A percentile compares a stretch with the other conserved stretches of the same genome.
phyloP scores from a whole-genome alignment of 768 basidiomycete species.

The Termitomyces sp. region DNA sequence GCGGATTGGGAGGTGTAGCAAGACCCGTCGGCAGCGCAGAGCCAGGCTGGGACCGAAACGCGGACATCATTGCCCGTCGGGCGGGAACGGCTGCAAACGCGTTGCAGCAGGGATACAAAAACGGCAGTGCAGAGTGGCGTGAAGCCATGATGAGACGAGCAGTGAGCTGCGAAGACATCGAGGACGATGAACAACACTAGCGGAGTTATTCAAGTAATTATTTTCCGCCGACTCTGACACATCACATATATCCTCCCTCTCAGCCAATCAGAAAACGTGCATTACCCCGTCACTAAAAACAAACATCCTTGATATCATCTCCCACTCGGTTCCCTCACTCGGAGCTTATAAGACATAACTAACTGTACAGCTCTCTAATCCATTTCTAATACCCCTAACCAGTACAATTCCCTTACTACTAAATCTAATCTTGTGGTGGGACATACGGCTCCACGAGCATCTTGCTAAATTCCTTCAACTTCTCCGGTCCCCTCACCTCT shows the following conservation, averaged over 20 bases:
- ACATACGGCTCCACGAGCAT: constrained; percentile 83
- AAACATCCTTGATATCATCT: too few relatives aligned
- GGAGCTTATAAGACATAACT: too few relatives aligned
- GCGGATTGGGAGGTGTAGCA: not conserved
- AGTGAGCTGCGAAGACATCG: constrained; percentile 23
- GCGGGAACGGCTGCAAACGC: constrained; percentile 27
- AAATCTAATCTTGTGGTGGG: constrained; percentile 42
- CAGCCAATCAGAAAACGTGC: constrained; percentile 14
- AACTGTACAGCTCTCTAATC: too few relatives aligned
- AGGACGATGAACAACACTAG: not conserved
- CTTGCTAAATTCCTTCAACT: constrained; percentile 87
- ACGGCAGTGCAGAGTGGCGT: constrained; percentile 25
- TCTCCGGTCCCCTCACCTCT: constrained; percentile 93
- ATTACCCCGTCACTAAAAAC: too few relatives aligned
- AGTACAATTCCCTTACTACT: too few relatives aligned
- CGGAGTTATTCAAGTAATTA: not conserved
- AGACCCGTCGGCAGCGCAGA: not conserved
- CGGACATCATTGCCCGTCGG: constrained; percentile 66
- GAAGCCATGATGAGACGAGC: constrained; percentile 23
- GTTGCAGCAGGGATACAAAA: constrained; percentile 24
- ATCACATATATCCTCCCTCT: not conserved
- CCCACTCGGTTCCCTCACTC: too few relatives aligned
- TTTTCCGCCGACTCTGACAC: constrained; percentile 11
- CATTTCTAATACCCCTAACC: too few relatives aligned
- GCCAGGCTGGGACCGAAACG: constrained; percentile 36